Percentiles rank a stretch among this genome's conserved stretches.
Evolutionary conservation across 2,329 filamentous ascomycete species (phyloP).

Genomic region (Colletotrichum zoysiae): DNA sequence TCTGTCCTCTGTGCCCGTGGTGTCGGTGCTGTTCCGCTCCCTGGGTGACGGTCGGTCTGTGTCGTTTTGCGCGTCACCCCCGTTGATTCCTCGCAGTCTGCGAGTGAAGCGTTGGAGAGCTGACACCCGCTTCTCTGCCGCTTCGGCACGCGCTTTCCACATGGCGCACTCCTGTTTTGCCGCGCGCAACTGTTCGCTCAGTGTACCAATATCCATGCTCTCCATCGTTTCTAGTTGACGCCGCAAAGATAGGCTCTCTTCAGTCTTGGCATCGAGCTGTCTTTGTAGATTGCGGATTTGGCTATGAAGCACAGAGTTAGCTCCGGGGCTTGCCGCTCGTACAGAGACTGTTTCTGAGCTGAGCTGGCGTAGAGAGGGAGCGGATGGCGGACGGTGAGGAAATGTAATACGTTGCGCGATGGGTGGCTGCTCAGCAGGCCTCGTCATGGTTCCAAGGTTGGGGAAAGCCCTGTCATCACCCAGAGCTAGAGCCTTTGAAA

Average conservation of each 20-base stretch:
- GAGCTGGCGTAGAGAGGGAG: constrained; percentile 43
- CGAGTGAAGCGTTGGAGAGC: constrained; percentile 60
- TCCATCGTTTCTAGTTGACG: constrained; percentile 60
- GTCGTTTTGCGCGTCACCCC: constrained; percentile 29
- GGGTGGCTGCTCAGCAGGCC: constrained; percentile 53
- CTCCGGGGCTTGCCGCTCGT: constrained; percentile 44
- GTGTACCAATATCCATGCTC: constrained; percentile 57
- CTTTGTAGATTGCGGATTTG: constrained; percentile 64
- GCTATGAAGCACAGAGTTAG: constrained; percentile 56
- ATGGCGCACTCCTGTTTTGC: constrained; percentile 56
- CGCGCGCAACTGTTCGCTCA: constrained; percentile 63
- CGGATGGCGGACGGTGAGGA: constrained; percentile 50
- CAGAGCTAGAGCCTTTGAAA: constrained; percentile 6
- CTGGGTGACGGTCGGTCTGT: neutral
- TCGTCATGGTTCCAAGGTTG: constrained; percentile 55
- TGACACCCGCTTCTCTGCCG: constrained; percentile 65
- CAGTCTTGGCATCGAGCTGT: constrained; percentile 59
- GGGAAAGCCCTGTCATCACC: constrained; percentile 43
- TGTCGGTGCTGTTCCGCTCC: constrained; percentile 7
- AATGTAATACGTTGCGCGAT: constrained; percentile 55
- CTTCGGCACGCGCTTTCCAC: constrained; percentile 69
- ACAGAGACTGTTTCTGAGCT: neutral
- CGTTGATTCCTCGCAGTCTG: constrained; percentile 50
- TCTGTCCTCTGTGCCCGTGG: constrained; percentile 23
- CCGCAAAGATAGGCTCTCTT: constrained; percentile 60